phyloP scores from a whole-genome alignment of 2,329 filamentous ascomycete species.

The Colletotrichum magnum region DNA sequence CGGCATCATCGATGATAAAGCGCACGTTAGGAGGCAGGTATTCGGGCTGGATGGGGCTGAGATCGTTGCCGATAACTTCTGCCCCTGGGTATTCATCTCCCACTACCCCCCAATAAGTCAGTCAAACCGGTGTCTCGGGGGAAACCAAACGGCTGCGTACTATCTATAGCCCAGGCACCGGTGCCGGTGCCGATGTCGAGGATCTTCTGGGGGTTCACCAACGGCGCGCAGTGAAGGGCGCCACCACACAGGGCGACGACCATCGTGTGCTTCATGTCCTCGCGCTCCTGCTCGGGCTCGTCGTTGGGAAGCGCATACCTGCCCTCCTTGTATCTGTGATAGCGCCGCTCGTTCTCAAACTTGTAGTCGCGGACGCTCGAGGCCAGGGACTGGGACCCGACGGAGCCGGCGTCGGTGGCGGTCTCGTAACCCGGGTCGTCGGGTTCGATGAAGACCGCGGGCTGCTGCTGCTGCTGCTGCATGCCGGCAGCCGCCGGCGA shows the following conservation, averaged over 20 bases:
- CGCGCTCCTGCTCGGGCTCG: constrained; percentile 6
- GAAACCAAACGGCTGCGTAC: not conserved
- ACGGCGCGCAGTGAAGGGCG: constrained; percentile 57
- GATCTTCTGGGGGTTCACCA: constrained; percentile 42
- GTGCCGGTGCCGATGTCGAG: constrained; percentile 15
- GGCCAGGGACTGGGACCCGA: constrained; percentile 48
- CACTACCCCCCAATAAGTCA: not conserved
- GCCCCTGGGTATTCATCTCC: constrained; percentile 8
- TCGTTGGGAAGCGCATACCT: constrained; percentile 54
- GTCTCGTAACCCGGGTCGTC: not conserved
- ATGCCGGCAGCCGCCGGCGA: too few relatives aligned
- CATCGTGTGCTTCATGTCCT: constrained; percentile 58
- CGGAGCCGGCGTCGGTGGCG: not conserved
- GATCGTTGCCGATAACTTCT: constrained; percentile 23
- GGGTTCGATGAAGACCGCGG: not conserved
- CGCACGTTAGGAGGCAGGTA: constrained; percentile 44
- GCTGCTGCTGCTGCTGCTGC: too few relatives aligned
- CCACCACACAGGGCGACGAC: constrained; percentile 52
- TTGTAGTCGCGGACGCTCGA: constrained; percentile 55
- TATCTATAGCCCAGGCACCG: constrained; percentile 9
- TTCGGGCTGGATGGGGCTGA: constrained; percentile 21
- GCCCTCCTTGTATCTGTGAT: constrained; percentile 57
- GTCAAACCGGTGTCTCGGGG: not conserved
- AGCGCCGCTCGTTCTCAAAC: constrained; percentile 59
- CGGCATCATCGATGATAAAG: constrained; percentile 47